Evolutionary conservation across 148 eudicot genomes (phyloP), one percentile per base, ranked within the genome.

Genomic region (Chenopodium quinoa): DNA sequence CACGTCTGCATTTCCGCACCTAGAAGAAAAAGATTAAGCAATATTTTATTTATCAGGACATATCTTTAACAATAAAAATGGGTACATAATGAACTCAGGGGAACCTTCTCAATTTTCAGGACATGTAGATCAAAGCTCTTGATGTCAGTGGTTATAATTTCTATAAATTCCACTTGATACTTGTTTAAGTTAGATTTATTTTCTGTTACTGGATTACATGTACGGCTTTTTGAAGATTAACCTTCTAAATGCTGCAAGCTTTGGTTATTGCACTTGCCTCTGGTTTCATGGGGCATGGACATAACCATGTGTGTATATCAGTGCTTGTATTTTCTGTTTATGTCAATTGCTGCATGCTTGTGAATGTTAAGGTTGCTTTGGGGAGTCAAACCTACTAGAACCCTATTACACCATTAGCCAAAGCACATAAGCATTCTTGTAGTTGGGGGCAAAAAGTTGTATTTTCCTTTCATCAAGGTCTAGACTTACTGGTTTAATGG

Each of bases 401-500:
- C 66, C 1, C 66, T 7, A 27, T 20, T 20, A 54, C 19, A 54
- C 58, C 58, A 14, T 54, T 54, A 54, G 60, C 19, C 60, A 11
- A 56, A 56, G 16, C 20, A 13, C 62, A 56, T 2, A n/a, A 46
- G 31, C 54, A 72, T 44, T 7, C 25, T 81, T 74, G n/a, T 32
- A 13, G 62, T 56, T 17, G 17, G 62, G 62, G 17, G 7, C 5
- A 56, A 56, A 56, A 7, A 56, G 7, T 56, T 56, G 5, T 17
- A 12, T 50, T 50, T 16, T 44, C 64, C 11, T 66, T 46, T 19
- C n/a, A 47, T 47, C 44, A 22, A 77, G 11, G 11, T 29, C n/a
- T 19, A 62, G 11, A 72, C 81, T 73, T 25, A 52, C 74, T 78
- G 31, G 66, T 50, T 86, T 76, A 37, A 23, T 75, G 69, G 34